Evolutionary conservation across 768 basidiomycete genomes (phyloP).

Genomic region (Brasilioporus rufonigricans): DNA sequence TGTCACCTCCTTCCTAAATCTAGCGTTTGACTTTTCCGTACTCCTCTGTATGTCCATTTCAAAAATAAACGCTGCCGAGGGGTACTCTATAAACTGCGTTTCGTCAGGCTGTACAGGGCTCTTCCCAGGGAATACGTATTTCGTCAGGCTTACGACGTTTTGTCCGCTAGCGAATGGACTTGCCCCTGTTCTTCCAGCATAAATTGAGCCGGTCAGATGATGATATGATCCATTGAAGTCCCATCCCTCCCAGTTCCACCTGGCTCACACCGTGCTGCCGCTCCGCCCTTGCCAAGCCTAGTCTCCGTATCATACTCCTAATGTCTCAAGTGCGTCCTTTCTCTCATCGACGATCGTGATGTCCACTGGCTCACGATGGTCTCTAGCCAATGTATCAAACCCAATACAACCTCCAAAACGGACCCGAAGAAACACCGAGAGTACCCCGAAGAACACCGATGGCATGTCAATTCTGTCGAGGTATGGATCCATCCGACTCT

Average conservation of each 20-base stretch:
- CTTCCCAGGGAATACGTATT: slow-evolving; percentile 33
- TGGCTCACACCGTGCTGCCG: too few species aligned
- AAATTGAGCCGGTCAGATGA: slow-evolving; percentile 27
- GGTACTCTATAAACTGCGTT: slow-evolving; percentile 14
- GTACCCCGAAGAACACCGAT: slow-evolving; percentile 54
- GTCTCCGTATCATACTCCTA: not conserved
- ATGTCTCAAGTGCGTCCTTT: slow-evolving; percentile 27
- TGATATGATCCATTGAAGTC: not conserved
- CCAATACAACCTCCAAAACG: slow-evolving; percentile 11
- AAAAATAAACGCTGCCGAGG: slow-evolving; percentile 32
- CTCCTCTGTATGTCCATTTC: slow-evolving; percentile 19
- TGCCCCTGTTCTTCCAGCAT: slow-evolving; percentile 23
- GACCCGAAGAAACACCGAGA: slow-evolving; percentile 25
- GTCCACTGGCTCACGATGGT: not conserved
- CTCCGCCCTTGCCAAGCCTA: slow-evolving; percentile 2
- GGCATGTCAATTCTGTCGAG: slow-evolving; percentile 75
- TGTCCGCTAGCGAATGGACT: slow-evolving; percentile 20
- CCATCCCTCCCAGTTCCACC: slow-evolving; percentile 9
- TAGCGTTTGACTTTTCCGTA: slow-evolving; percentile 25
- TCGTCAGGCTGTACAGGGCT: slow-evolving; percentile 30
- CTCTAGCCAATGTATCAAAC: slow-evolving; percentile 15
- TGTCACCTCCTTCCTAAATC: slow-evolving; percentile 24
- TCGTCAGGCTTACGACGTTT: slow-evolving; percentile 30
- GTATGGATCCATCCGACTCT: slow-evolving; percentile 30
- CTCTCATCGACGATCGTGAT: not conserved